Evolutionary conservation across 2,329 filamentous ascomycete genomes (phyloP).

Genomic region (Alternaria hordeiaustralica): DNA sequence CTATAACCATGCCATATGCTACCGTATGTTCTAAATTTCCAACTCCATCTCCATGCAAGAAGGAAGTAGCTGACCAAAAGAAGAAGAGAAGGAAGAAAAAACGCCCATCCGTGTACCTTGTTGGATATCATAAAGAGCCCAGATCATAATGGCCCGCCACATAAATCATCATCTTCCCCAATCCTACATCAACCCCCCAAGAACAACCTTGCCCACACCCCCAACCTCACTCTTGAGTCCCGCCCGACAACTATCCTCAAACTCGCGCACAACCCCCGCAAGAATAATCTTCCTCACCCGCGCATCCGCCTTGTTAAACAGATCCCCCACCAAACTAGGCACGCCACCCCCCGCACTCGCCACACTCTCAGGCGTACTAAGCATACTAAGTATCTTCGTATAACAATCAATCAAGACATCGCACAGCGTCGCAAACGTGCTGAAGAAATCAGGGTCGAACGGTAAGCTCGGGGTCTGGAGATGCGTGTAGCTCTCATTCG

Average conservation of each 20-base stretch:
- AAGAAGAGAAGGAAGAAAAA: neutral
- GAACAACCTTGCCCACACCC: slow-evolving; percentile 84
- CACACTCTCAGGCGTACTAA: slow-evolving; percentile 69
- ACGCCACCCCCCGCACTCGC: slow-evolving; percentile 32
- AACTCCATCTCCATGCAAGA: neutral
- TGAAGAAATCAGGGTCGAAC: slow-evolving; percentile 96
- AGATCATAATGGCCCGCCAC: neutral
- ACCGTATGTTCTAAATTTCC: neutral
- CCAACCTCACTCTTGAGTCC: slow-evolving; percentile 82
- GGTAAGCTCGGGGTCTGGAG: slow-evolving; percentile 90
- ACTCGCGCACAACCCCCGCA: slow-evolving; percentile 85
- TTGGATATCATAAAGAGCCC: slow-evolving; percentile 9
- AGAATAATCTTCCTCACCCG: slow-evolving; percentile 88
- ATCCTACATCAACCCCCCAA: slow-evolving; percentile 77
- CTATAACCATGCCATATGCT: neutral
- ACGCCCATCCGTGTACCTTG: neutral
- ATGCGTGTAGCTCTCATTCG: slow-evolving; percentile 86
- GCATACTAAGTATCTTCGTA: slow-evolving; percentile 74
- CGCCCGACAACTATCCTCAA: slow-evolving; percentile 82
- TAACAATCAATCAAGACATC: slow-evolving; percentile 96
- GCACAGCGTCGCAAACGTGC: slow-evolving; percentile 94
- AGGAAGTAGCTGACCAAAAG: neutral
- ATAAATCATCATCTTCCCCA: neutral
- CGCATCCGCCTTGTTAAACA: slow-evolving; percentile 88
- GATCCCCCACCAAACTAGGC: slow-evolving; percentile 68